Evolutionary conservation across 2,329 filamentous ascomycete genomes (phyloP).

Genomic region (Ophiosphaerella korrae): DNA sequence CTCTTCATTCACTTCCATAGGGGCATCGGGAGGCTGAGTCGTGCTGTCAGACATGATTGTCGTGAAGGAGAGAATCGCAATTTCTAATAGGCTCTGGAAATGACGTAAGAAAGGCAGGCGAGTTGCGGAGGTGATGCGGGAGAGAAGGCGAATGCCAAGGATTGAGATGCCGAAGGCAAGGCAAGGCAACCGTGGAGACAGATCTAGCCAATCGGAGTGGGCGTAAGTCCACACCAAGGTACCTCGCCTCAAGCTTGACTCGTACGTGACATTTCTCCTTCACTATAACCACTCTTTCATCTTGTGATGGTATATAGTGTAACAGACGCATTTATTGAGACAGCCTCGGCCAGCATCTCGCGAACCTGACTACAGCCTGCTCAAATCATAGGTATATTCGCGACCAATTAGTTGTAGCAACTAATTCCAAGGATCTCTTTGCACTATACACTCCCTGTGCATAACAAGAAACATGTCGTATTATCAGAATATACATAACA

Average conservation of each 20-base stretch:
- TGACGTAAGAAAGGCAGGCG: slow-evolving; percentile 11
- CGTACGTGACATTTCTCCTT: no score
- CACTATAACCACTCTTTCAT: no score
- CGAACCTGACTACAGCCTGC: no score
- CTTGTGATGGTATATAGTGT: no score
- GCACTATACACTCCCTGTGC: background rate
- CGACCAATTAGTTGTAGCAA: no score
- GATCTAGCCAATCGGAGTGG: slow-evolving; percentile 8
- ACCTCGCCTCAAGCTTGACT: background rate
- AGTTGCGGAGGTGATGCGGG: slow-evolving; percentile 2
- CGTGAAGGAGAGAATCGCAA: slow-evolving; percentile 6
- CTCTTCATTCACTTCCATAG: slow-evolving; percentile 43
- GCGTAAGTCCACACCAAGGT: background rate
- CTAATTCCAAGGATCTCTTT: no score
- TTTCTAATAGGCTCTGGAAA: background rate
- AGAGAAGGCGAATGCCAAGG: slow-evolving; percentile 9
- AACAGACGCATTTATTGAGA: no score
- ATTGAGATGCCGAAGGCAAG: slow-evolving; percentile 5
- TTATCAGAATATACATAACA: background rate
- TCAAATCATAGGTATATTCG: no score
- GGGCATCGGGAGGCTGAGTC: slow-evolving; percentile 34
- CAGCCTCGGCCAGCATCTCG: no score
- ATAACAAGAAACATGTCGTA: background rate
- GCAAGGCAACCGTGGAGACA: background rate
- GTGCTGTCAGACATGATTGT: slow-evolving; percentile 41